Evolutionary conservation across 1,284 basidiomycete genomes (phyloP), one percentile per base, ranked within the genome.

Genomic region (Ceratobasidium sp.): DNA sequence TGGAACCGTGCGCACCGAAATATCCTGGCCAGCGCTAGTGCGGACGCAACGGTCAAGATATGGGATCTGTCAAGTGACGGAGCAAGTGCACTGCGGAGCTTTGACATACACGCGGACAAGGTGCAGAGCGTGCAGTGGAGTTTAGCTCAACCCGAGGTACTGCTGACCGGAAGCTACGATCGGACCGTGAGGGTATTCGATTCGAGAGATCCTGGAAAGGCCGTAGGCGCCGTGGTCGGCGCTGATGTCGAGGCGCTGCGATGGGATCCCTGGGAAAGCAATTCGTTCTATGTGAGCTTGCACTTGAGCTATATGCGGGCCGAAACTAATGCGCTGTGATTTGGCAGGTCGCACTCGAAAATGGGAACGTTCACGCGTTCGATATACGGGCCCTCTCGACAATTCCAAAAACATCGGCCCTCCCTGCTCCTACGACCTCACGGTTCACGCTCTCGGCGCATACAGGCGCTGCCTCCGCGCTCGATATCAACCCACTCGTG

Each of bases 111-210:
- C 82, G 91, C 88, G 77, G 96, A 98, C 81, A 98, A 98, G 83
- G 94, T 99, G n/a, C 96, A 98, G 81, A 89, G 92, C 3, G 94
- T 99, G 2, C 92, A 96, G 78, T 99, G 97, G 97, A 97, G 97
- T 80, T 85, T 86, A 46, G 86, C 86, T 72, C 91, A 95, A 69
- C 92, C 96, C 33, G 92, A 90, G 12, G 92, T 96, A 44, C 83
- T 99, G 46, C 82, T 99, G 73, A 96, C 93, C 2, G 97, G 96
- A 18, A 92, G 93, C 74, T 98, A 94, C 79, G 97, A 99, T 82
- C 87, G 95, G 61, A 96, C 94, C 0, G 92, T 98, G 33, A 85
- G 94, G 72, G 91, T 94, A 25, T 98, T 97, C 81, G 97, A 99
- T 81, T 90, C 92, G 9, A 84, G 96, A 71, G 88, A 94, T 1